Evolutionary conservation across 805 yeast genomes (phyloP).

Genomic region (Grigorovia jiainica): DNA sequence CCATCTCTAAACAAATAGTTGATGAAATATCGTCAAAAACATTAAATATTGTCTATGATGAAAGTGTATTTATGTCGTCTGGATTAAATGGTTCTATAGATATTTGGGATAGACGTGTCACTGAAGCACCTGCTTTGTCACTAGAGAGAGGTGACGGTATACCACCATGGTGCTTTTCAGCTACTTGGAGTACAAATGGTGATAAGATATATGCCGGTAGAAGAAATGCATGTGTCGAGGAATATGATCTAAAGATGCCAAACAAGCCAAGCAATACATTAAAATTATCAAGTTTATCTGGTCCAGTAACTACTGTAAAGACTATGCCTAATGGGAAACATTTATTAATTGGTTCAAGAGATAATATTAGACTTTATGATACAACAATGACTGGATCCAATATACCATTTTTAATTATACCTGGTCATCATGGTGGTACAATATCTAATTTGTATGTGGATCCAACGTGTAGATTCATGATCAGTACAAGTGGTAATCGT

Average conservation of each 20-base stretch:
- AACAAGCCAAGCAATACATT: slow-evolving; percentile 44
- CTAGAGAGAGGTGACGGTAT: slow-evolving; percentile 49
- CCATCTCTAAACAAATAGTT: not conserved
- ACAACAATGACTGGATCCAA: slow-evolving; percentile 24
- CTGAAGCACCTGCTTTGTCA: slow-evolving; percentile 33
- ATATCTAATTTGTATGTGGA: slow-evolving; percentile 72
- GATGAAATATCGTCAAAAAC: slow-evolving; percentile 21
- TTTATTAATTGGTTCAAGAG: slow-evolving; percentile 79
- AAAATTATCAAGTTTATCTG: slow-evolving; percentile 77
- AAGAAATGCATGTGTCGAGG: slow-evolving; percentile 81
- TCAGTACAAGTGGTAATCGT: slow-evolving; percentile 86
- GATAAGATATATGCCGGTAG: slow-evolving; percentile 74
- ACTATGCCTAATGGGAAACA: slow-evolving; percentile 76
- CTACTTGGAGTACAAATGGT: slow-evolving; percentile 73
- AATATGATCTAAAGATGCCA: slow-evolving; percentile 50
- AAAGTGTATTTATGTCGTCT: slow-evolving; percentile 61
- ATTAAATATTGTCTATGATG: slow-evolving; percentile 26
- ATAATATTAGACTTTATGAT: slow-evolving; percentile 83
- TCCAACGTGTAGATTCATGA: slow-evolving; percentile 78
- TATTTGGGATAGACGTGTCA: slow-evolving; percentile 70
- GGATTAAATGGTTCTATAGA: slow-evolving; percentile 74
- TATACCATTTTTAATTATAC: slow-evolving; percentile 79
- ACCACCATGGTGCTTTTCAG: slow-evolving; percentile 92
- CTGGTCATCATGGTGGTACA: slow-evolving; percentile 94
- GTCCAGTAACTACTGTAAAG: slow-evolving; percentile 75